These are phyloP conservation scores for Auricularia sp. DNA, from an alignment of 768 basidiomycete genomes.

Conservation along the genomic window DNA sequence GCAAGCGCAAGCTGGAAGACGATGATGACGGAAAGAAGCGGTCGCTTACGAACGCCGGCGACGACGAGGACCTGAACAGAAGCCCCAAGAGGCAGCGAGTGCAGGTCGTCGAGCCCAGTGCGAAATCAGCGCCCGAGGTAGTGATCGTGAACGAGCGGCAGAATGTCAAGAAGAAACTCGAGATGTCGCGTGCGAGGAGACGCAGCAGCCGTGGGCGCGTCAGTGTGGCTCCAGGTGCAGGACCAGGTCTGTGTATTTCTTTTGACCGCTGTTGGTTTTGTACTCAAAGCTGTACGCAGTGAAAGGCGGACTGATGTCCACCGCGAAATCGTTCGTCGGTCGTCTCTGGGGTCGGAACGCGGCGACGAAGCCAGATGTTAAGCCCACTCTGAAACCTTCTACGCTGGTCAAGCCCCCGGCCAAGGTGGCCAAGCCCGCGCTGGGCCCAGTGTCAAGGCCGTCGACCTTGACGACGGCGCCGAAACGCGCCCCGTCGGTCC, in stretches of 20 bases:
- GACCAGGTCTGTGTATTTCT: neutral
- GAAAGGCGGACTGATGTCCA: neutral
- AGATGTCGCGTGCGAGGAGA: constrained; percentile 54
- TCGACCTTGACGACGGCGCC: neutral
- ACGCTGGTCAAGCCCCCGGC: neutral
- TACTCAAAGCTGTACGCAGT: neutral
- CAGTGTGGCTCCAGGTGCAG: constrained; percentile 20
- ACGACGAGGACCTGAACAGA: constrained; percentile 21
- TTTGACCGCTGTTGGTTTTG: neutral
- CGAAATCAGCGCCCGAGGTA: neutral
- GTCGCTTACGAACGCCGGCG: constrained; percentile 16
- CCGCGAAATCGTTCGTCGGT: neutral
- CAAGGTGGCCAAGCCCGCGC: neutral
- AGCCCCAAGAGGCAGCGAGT: constrained; percentile 37
- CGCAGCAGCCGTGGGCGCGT: constrained; percentile 52
- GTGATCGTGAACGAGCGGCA: constrained; percentile 38
- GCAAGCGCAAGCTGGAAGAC: constrained; percentile 11
- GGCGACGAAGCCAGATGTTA: neutral
- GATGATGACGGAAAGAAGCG: constrained; percentile 3
- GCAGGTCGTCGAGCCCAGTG: neutral
- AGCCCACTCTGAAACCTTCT: neutral
- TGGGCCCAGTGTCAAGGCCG: neutral
- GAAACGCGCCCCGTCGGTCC: neutral
- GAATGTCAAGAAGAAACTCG: constrained; percentile 52
- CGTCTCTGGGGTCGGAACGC: neutral